Conservation (phyloP, 2,329 filamentous ascomycete species). For the Clonostachys solani region DNA sequence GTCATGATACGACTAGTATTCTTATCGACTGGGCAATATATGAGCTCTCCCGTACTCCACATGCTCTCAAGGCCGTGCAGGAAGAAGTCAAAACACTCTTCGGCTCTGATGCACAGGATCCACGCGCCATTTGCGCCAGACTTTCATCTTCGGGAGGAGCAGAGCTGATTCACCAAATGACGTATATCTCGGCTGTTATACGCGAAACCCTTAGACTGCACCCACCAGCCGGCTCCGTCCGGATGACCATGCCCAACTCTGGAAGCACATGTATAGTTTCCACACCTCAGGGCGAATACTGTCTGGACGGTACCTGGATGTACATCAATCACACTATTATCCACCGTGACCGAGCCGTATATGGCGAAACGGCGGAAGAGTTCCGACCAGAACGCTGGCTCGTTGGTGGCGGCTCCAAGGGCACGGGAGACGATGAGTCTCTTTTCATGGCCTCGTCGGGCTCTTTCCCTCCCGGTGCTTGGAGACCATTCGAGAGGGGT, state of each 20-base stretch:
- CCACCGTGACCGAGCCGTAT: slow-evolving; percentile 22
- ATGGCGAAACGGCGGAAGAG: slow-evolving; percentile 21
- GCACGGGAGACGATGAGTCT: slow-evolving; percentile 11
- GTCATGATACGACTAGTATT: slow-evolving; percentile 80
- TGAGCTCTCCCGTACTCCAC: slow-evolving; percentile 70
- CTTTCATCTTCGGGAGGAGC: slow-evolving; percentile 16
- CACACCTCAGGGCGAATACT: background rate
- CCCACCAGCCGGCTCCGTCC: slow-evolving; percentile 21
- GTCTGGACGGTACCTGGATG: slow-evolving; percentile 21
- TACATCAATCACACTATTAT: slow-evolving; percentile 23
- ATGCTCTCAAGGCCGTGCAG: slow-evolving; percentile 63
- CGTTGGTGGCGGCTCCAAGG: background rate
- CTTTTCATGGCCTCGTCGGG: background rate
- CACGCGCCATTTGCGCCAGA: slow-evolving; percentile 12
- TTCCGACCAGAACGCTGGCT: slow-evolving; percentile 34
- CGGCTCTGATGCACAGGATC: slow-evolving; percentile 5
- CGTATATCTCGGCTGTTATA: slow-evolving; percentile 27
- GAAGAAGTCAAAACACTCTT: slow-evolving; percentile 54
- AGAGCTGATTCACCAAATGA: slow-evolving; percentile 23
- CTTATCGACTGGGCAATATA: slow-evolving; percentile 81
- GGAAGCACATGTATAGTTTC: background rate
- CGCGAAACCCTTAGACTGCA: slow-evolving; percentile 29
- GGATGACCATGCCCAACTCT: slow-evolving; percentile 14
- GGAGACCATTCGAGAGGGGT: slow-evolving; percentile 39
- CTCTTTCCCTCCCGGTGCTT: slow-evolving; percentile 17